Conservation (phyloP, 2,329 filamentous ascomycete genomes). For the Xylariales sp. region DNA sequence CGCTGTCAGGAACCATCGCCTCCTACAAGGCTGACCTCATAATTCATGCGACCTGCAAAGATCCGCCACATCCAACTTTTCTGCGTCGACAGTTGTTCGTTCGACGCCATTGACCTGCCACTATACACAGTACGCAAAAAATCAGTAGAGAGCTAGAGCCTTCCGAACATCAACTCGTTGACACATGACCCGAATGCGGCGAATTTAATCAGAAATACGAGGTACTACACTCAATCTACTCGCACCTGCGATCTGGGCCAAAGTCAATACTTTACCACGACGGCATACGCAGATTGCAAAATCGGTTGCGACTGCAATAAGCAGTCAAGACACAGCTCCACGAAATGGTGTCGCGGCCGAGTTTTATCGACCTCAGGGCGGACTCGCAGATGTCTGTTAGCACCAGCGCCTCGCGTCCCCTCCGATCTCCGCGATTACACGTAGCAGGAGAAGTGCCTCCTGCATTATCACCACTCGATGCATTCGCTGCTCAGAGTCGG, state of each 20-base stretch:
- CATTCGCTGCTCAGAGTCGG: conserved; percentile 87
- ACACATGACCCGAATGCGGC: background rate
- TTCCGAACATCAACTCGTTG: background rate
- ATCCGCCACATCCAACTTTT: conserved; percentile 6
- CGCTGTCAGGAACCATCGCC: background rate
- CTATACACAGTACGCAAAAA: no score
- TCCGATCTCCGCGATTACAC: conserved; percentile 70
- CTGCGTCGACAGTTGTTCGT: background rate
- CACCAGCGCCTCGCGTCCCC: conserved; percentile 45
- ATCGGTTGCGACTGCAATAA: background rate
- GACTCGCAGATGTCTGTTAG: conserved; percentile 47
- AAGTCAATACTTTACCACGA: background rate
- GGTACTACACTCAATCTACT: background rate
- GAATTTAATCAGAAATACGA: background rate
- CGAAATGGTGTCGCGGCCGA: conserved; percentile 55
- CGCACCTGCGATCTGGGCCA: background rate
- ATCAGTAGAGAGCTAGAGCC: no score
- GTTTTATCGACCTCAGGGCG: conserved; percentile 55
- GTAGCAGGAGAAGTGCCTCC: conserved; percentile 79
- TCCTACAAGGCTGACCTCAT: conserved; percentile 4
- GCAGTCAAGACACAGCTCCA: no score
- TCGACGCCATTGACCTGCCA: conserved; percentile 2
- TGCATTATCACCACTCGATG: conserved; percentile 88
- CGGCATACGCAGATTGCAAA: no score
- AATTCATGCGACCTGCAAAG: conserved; percentile 6